Base-by-base conservation (phyloP, 1,284 basidiomycete genomes). In the Gymnopus androsaceus region DNA sequence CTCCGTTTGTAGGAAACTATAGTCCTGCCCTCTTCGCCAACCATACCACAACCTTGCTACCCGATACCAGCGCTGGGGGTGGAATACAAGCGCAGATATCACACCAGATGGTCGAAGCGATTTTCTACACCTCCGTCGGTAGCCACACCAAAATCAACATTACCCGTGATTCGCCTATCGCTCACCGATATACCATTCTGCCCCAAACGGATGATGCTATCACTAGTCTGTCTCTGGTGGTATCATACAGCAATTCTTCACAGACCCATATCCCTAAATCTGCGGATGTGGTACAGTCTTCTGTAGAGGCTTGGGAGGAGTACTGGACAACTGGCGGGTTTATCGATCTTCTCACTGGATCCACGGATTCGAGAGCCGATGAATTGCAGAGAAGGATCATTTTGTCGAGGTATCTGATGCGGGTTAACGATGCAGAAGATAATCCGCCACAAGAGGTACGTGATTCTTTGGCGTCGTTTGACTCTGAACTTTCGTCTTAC, bases 371-470 rank as follows among this genome's bases (percentile, higher is more conserved):
- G 0, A 70, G 81, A 15, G 82, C 82, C 15, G 71, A 78, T 28
- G 82, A 84, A 59, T 67, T 85, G 37, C 83, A 85, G 63, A 67
- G 83, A 51, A 71, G 82, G 33, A 81, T 84, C 40, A 76, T 84
- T 31, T 61, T 84, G 38, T 82, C 81, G 41, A 72, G 81, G 38
- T 84, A 84, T 66, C 66, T 82, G 56, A 74, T 84, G 75, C 69
- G 79, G 14, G 81, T 84, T 2, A 85, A 85, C 59, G 82, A 80
- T 62, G 82, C 82, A 2, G 80, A 80, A 0, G 74, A 81, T 60
- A 72, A 68, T 15, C 82, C 82, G 3, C 80, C 82, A 2, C 83
- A 85, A 61, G 82, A 85, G 72, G 82, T 82, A 56, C 48, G 74
- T 66, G 5, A 9, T 36, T 2, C 38, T n/a, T 36, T 45, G n/a